These are phyloP conservation scores for Viola pubescens DNA, from an alignment of 441 rosid genomes.

Conservation along the genomic window DNA sequence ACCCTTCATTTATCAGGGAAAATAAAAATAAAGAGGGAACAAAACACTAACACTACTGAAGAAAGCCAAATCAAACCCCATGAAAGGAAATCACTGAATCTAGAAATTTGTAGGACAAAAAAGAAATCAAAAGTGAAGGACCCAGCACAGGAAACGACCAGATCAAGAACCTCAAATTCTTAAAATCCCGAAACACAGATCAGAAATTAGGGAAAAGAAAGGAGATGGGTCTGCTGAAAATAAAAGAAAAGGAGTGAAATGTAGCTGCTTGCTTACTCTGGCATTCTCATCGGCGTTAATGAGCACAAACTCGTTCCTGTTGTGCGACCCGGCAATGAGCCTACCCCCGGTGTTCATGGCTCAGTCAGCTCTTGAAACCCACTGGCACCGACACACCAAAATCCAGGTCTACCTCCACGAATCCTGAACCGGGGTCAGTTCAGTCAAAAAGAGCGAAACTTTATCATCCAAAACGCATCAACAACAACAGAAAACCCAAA, in stretches of 20 bases:
- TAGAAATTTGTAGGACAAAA: background rate
- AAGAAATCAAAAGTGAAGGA: constrained; percentile 9
- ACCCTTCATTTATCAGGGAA: too few relatives aligned
- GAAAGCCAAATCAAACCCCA: too few relatives aligned
- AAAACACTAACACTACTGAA: too few relatives aligned
- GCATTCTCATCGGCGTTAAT: constrained; percentile 85
- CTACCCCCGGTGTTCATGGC: constrained; percentile 79
- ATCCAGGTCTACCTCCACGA: background rate
- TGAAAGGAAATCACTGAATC: constrained; percentile 1
- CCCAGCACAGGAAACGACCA: background rate
- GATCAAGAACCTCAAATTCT: background rate
- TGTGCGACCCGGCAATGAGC: constrained; percentile 92
- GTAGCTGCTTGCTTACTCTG: constrained; percentile 46
- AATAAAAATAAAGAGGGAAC: too few relatives aligned
- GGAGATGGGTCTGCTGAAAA: too few relatives aligned
- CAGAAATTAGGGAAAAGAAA: too few relatives aligned
- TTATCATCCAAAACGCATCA: too few relatives aligned
- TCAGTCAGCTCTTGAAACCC: background rate
- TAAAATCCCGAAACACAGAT: constrained; percentile 27
- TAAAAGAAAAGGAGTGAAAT: constrained; percentile 10
- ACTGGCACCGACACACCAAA: constrained; percentile 1
- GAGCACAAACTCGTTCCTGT: constrained; percentile 86
- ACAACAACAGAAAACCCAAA: too few relatives aligned
- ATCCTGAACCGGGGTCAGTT: too few relatives aligned
- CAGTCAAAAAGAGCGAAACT: too few relatives aligned